Percentiles rank a stretch among this genome's conserved stretches.
phyloP scores from a whole-genome alignment of 306 rosid species.

The Gynostemma pentaphyllum region DNA sequence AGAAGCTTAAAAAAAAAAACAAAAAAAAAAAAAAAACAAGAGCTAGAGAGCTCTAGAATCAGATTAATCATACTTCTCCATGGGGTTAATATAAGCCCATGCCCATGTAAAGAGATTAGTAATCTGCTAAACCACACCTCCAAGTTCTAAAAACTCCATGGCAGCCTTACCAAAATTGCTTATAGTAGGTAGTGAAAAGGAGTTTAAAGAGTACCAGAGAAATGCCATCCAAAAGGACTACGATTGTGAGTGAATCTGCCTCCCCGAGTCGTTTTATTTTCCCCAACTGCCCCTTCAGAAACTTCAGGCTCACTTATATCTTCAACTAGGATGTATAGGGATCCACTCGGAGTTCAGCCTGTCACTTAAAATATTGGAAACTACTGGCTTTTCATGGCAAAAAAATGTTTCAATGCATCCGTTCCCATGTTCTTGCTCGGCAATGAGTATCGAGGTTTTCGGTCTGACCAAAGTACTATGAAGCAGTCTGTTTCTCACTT shows the following conservation, averaged over 20 bases:
- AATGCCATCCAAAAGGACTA: background rate
- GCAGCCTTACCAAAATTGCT: background rate
- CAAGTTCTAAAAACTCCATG: background rate
- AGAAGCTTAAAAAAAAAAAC: background rate
- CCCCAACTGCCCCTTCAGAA: background rate
- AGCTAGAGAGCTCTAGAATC: background rate
- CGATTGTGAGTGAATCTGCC: conserved; percentile 1
- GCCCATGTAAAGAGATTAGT: conserved; percentile 5
- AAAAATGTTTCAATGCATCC: background rate
- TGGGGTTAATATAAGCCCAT: no score
- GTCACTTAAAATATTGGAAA: background rate
- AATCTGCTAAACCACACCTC: conserved; percentile 1
- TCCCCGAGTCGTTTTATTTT: background rate
- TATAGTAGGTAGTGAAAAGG: background rate
- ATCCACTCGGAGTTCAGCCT: background rate
- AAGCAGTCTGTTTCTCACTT: conserved; percentile 47
- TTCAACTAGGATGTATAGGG: background rate
- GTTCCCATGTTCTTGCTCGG: no score
- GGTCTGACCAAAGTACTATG: background rate
- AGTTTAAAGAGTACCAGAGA: conserved; percentile 1
- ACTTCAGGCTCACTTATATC: background rate
- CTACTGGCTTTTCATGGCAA: conserved; percentile 1
- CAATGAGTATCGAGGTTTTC: background rate
- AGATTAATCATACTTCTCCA: conserved; percentile 10
- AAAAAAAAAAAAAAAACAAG: background rate